Base-by-base conservation (phyloP, 2,329 filamentous ascomycete species). In the Botryotinia globosa region DNA sequence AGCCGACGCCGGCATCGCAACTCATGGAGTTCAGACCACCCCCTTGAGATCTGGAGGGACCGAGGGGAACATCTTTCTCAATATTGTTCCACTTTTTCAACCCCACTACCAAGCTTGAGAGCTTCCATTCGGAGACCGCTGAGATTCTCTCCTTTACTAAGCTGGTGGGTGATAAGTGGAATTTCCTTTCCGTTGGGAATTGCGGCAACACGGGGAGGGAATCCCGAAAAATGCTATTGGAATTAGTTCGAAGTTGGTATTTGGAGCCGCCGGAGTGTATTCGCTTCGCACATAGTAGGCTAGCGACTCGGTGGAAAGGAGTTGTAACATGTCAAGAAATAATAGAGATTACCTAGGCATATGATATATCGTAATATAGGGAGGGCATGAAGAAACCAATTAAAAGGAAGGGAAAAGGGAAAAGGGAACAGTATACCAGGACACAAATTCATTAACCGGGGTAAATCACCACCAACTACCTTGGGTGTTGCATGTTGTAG, bases 251-350 rank as follows among this genome's bases (percentile, higher is more conserved):
- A 29, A 63, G 22, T 62, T 51, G 29, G 63, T 37, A 34, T 37
- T 66, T 20, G 63, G 63, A 66, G 64, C 32, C 64, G 45, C 32
- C 45, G 44, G 64, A 66, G 45, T 67, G 34, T 16, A 6, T 42
- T 54, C 45, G 48, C 34, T 67, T 67, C 48, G n/a, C 65, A 54
- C n/a, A 6, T 22, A 56, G 65, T 18, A 42, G 34, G 25, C n/a
- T 67, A 67, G 65, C 18, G 29, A 42, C 37, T 67, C 65, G 65
- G 65, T 42, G 65, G 65, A 67, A 67, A 56, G 65, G 65, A 51
- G 54, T 56, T 56, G n/a, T 29, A 29, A 56, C 51, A 29, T 29
- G 34, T 32, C 7, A 14, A 54, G 25, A 42, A 42, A 42, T 18
- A 42, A 32, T 32, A 18, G 29, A 14, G 34, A 25, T 25, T 29